Evolutionary conservation across 1,139 yeast species (phyloP).

Genomic region (Lodderomyces jiufengensis): DNA sequence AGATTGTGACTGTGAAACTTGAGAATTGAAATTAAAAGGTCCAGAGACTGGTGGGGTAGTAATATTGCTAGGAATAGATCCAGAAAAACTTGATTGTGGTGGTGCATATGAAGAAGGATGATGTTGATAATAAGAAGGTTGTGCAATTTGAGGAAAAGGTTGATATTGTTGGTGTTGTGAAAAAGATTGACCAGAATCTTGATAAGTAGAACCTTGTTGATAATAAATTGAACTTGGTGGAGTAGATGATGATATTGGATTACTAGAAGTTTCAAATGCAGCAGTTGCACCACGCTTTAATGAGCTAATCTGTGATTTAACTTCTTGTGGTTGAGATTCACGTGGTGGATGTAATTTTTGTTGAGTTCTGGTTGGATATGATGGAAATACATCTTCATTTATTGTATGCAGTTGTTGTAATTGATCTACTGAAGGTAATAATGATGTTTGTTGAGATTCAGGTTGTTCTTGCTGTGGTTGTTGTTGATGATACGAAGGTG

Average conservation of each 20-base stretch:
- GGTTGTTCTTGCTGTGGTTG: slow-evolving; percentile 3
- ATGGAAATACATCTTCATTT: too few relatives aligned
- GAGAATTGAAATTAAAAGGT: background rate
- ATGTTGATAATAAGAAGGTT: background rate
- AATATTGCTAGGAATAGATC: background rate
- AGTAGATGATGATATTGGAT: background rate
- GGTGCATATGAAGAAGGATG: background rate
- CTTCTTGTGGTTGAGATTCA: slow-evolving; percentile 1
- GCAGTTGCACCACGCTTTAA: background rate
- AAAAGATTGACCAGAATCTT: background rate
- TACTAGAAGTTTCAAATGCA: background rate
- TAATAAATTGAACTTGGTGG: slow-evolving; percentile 1
- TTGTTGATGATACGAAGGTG: background rate
- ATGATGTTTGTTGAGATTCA: background rate
- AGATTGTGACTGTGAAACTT: background rate
- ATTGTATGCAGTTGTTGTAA: background rate
- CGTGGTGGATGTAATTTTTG: background rate
- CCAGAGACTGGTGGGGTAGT: background rate
- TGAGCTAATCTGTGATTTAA: background rate
- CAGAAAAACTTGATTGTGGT: background rate
- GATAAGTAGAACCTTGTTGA: background rate
- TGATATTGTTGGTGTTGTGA: background rate
- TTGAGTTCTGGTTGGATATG: background rate
- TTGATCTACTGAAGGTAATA: background rate
- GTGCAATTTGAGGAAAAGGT: background rate